Evolutionary conservation across 2,329 filamentous ascomycete genomes (phyloP).

Genomic region (Chaetomium sp.): DNA sequence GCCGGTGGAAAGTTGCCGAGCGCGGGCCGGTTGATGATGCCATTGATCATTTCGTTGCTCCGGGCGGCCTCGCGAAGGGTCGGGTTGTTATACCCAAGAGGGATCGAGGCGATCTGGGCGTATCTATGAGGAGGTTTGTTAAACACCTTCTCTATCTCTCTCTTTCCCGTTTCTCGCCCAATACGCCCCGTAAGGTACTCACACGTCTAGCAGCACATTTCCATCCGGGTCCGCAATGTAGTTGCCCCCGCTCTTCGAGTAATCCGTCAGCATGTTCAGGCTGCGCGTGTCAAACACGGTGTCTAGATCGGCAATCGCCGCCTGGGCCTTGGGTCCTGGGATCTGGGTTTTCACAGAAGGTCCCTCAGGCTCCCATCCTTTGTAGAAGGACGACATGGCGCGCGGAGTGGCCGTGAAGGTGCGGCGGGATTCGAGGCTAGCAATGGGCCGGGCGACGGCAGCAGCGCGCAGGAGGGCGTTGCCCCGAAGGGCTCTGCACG

Average conservation of each 20-base stretch:
- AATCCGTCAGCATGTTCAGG: conserved; percentile 77
- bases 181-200: conserved; percentile 30
- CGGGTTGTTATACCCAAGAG: conserved; percentile 88
- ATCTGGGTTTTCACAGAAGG: conserved; percentile 55
- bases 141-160: neutral
- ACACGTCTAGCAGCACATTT: conserved; percentile 67
- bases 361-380: conserved; percentile 40
- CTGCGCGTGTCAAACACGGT: conserved; percentile 80
- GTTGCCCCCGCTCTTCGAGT: conserved; percentile 69
- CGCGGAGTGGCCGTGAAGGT: conserved; percentile 23
- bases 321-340: conserved; percentile 68
- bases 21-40: conserved; percentile 82
- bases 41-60: conserved; percentile 70
- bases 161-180: neutral
- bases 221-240: conserved; percentile 70
- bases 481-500: conserved; percentile 14
- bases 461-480: conserved; percentile 16
- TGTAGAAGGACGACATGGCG: conserved; percentile 26
- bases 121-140: conserved; percentile 44
- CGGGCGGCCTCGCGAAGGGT: conserved; percentile 62
- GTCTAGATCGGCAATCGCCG: conserved; percentile 62
- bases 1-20: conserved; percentile 84
- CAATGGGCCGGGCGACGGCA: conserved; percentile 7
- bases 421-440: conserved; percentile 18
- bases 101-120: conserved; percentile 88